These are phyloP conservation scores for Oryza glaberrima DNA, from an alignment of 176 grass and related monocot genomes.

Conservation along the genomic window DNA sequence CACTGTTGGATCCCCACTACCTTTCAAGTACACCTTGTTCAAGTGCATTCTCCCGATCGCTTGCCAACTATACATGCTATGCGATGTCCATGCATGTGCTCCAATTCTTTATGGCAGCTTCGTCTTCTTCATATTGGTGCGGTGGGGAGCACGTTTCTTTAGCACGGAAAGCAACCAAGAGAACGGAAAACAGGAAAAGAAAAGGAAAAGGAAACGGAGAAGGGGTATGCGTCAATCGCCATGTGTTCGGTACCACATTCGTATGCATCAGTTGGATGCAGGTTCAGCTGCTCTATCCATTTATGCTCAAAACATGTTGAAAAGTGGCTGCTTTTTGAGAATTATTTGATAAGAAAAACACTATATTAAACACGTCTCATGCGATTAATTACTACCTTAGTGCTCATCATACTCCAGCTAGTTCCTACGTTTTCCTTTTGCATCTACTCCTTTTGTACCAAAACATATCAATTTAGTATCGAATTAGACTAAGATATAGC, in stretches of 20 bases:
- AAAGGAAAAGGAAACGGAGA: background rate
- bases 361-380: background rate
- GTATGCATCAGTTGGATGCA: background rate
- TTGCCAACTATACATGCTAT: constrained; percentile 7
- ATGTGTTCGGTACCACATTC: constrained; percentile 27
- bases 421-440: background rate
- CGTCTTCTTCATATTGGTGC: background rate
- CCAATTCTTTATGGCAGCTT: background rate
- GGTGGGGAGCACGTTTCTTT: constrained; percentile 47
- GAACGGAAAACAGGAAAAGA: background rate
- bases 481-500: too few relatives aligned
- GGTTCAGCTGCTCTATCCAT: background rate
- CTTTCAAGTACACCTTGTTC: constrained; percentile 14
- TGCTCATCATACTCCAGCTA: background rate
- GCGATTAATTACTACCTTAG: background rate
- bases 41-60: constrained; percentile 1
- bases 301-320: background rate
- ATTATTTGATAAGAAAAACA: background rate
- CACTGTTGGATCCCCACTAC: constrained; percentile 29
- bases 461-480: too few relatives aligned
- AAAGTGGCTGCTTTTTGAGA: background rate
- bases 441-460: too few relatives aligned
- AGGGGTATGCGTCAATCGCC: background rate
- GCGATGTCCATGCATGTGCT: constrained; percentile 38
- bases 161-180: background rate